Conservation (phyloP, 306 rosid genomes). For the Benincasa hispida region DNA sequence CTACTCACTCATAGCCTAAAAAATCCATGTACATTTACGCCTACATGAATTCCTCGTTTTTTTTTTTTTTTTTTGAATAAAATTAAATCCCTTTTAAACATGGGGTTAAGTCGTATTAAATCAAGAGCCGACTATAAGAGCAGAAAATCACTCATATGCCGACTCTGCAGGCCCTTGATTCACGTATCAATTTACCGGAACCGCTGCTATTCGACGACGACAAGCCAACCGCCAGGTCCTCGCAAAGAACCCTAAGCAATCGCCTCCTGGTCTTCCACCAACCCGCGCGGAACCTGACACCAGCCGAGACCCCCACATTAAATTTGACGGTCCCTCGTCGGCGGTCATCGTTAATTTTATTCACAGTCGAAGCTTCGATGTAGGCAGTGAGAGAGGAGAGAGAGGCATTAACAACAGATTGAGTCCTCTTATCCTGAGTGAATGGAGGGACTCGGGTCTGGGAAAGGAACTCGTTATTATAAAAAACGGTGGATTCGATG, state of each 20-base stretch:
- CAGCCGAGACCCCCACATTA: constrained; percentile 31
- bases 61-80: background rate
- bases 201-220: constrained; percentile 19
- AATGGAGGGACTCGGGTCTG: constrained; percentile 37
- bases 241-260: constrained; percentile 41
- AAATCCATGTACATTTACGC: constrained; percentile 9
- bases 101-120: background rate
- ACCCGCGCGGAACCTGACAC: constrained; percentile 45
- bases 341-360: constrained; percentile 22
- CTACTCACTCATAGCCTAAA: constrained; percentile 1
- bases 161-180: constrained; percentile 46
- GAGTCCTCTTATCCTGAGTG: constrained; percentile 26
- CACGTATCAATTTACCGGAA: constrained; percentile 38
- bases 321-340: constrained; percentile 29
- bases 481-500: constrained; percentile 23
- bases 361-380: background rate
- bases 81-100: background rate
- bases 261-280: constrained; percentile 63
- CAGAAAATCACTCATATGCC: constrained; percentile 22
- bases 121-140: background rate
- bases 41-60: constrained; percentile 7
- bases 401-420: constrained; percentile 25
- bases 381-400: constrained; percentile 26
- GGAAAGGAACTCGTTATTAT: constrained; percentile 15
- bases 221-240: constrained; percentile 22